These are phyloP conservation scores for Serendipita indica DNA, from an alignment of 768 basidiomycete genomes.

Conservation along the genomic window DNA sequence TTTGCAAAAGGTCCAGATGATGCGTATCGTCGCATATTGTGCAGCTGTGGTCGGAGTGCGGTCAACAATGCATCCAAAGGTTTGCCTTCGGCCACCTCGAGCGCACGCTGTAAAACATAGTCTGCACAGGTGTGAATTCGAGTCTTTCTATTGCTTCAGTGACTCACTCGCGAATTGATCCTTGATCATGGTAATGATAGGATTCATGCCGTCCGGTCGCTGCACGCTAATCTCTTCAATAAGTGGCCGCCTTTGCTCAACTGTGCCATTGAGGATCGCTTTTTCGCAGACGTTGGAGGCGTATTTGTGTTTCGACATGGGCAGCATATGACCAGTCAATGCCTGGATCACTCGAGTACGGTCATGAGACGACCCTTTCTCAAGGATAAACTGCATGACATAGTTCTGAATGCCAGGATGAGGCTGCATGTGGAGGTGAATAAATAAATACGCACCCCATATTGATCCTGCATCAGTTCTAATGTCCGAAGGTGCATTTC, in stretches of 20 bases:
- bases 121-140: slow-evolving; percentile 29
- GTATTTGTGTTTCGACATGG: slow-evolving; percentile 77
- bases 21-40: slow-evolving; percentile 47
- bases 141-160: slow-evolving; percentile 16
- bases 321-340: slow-evolving; percentile 62
- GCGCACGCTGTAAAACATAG: slow-evolving; percentile 72
- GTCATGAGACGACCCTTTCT: slow-evolving; percentile 61
- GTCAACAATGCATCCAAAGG: slow-evolving; percentile 53
- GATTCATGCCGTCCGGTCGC: slow-evolving; percentile 48
- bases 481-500: slow-evolving; percentile 62
- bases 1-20: slow-evolving; percentile 58
- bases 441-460: slow-evolving; percentile 44
- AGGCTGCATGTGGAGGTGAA: slow-evolving; percentile 12
- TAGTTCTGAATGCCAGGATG: slow-evolving; percentile 49
- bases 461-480: slow-evolving; percentile 77
- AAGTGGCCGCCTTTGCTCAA: slow-evolving; percentile 48
- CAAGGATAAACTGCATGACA: slow-evolving; percentile 86
- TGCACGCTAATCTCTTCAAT: slow-evolving; percentile 69
- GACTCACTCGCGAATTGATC: slow-evolving; percentile 78
- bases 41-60: slow-evolving; percentile 51
- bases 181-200: slow-evolving; percentile 61
- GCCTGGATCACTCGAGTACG: slow-evolving; percentile 47
- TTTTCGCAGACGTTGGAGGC: slow-evolving; percentile 95
- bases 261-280: slow-evolving; percentile 52
- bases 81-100: slow-evolving; percentile 50